Base-by-base conservation (phyloP, 192 early-diverging fungal species). In the Rhizophagus prolifer region DNA sequence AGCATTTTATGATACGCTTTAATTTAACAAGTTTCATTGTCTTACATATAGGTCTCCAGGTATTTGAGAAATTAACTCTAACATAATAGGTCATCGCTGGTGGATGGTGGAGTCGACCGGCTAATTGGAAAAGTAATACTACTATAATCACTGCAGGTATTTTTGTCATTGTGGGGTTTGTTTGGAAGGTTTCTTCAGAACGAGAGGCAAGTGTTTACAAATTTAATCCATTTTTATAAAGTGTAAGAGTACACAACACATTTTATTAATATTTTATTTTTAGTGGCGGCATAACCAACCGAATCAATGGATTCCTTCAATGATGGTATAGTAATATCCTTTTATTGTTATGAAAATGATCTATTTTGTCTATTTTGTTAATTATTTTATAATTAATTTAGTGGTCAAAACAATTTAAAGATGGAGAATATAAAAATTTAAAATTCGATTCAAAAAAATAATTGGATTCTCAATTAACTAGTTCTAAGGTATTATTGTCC, bases 271-370 rank as follows among this genome's bases (percentile, higher is more conserved):
- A 36, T 23, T 31, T 38, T 16, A 6, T 21, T 70, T 60, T 21
- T 78, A 84, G 83, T 70, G 70, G 41, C 79, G 83, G 36, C 82
- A 86, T 71, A 81, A 76, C 64, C 68, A 82, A 79, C 85, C 85
- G 38, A 84, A 66, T 50, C 77, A 81, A 34, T 86, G 85, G 85
- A 86, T 86, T 76, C 85, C 85, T 38, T 86, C 85, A 31, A 86
- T 86, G 85, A 81, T 86, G 81, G 83, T 82, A 74, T 74, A 62
- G 50, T 54, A 54, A 7, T n/a, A 23, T 44, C 54, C 10, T 59
- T 44, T n/a, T 59, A 58, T 58, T 67, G 16, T 73, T 26, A 13
- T 30, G 21, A 9, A 16, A 58, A 58, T 26, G 7, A 66, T 44
- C 23, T 21, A 64, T 65, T 31, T n/a, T n/a, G n/a, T 44, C 23